These are phyloP conservation scores for Podospora tetraspora DNA, from an alignment of 495 filamentous ascomycete species.

Conservation along the genomic window DNA sequence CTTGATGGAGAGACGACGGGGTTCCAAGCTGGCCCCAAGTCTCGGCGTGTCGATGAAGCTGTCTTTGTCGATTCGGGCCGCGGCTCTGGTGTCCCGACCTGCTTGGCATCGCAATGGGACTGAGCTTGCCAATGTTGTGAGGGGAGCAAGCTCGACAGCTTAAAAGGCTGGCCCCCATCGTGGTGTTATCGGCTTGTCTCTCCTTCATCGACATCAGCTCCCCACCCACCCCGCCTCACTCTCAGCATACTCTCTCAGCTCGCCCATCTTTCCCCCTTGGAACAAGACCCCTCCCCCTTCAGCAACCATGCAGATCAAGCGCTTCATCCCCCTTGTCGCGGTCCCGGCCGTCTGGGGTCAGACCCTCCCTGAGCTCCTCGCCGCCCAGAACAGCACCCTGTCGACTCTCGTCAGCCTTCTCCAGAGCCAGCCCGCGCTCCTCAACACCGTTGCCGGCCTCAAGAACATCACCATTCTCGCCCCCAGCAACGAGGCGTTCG, in stretches of 20 bases:
- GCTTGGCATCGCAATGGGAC: not conserved
- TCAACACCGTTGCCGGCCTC: conserved; percentile 3
- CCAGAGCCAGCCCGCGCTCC: conserved; percentile 7
- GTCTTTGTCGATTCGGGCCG: not conserved
- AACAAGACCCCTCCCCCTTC: too few relatives aligned
- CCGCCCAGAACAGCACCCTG: conserved; percentile 10
- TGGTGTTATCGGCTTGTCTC: not conserved
- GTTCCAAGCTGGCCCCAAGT: not conserved
- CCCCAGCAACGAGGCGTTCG: conserved; percentile 56
- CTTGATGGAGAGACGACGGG: not conserved
- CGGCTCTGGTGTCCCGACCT: not conserved
- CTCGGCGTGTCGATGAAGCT: not conserved
- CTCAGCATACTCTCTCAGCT: not conserved
- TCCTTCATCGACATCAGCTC: not conserved
- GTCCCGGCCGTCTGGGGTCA: conserved; percentile 1
- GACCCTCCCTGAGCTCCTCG: conserved; percentile 10
- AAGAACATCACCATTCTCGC: conserved; percentile 60
- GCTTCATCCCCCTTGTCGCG: not conserved
- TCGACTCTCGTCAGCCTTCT: conserved; percentile 11
- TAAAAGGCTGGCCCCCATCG: not conserved
- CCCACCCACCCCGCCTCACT: not conserved
- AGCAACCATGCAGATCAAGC: conserved; percentile 6
- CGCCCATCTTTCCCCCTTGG: not conserved
- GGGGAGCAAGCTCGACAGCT: not conserved
- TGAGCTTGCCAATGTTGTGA: not conserved